Conservation (phyloP, 495 filamentous ascomycete genomes). For the Parathielavia appendiculata region DNA sequence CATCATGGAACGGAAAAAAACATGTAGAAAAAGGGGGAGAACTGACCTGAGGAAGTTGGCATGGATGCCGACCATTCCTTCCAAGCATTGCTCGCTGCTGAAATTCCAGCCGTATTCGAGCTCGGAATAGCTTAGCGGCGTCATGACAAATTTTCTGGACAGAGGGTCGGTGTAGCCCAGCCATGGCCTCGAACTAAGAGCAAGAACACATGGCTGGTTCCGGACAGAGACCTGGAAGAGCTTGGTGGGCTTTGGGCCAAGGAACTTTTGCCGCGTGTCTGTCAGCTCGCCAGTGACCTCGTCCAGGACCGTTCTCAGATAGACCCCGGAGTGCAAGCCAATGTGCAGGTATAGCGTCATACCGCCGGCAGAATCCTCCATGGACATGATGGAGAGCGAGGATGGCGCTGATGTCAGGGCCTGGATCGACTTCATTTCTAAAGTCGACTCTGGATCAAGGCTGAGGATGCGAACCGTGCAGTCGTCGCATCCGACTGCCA, state of each 20-base stretch:
- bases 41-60: constrained; percentile 82
- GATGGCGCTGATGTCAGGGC: constrained; percentile 86
- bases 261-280: constrained; percentile 87
- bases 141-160: constrained; percentile 82
- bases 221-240: constrained; percentile 83
- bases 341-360: constrained; percentile 90
- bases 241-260: constrained; percentile 81
- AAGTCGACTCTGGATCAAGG: constrained; percentile 79
- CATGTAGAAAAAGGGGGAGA: constrained; percentile 12
- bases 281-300: constrained; percentile 91
- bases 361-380: constrained; percentile 77
- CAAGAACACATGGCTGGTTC: constrained; percentile 79
- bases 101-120: constrained; percentile 95
- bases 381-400: constrained; percentile 84
- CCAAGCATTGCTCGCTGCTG: constrained; percentile 83
- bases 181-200: constrained; percentile 87
- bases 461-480: constrained; percentile 89
- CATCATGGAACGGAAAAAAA: constrained; percentile 55
- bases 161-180: constrained; percentile 82
- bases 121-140: constrained; percentile 79
- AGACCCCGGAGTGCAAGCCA: constrained; percentile 90
- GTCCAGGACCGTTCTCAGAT: constrained; percentile 87
- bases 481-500: constrained; percentile 96
- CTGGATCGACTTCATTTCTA: constrained; percentile 91
- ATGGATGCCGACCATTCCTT: constrained; percentile 95